phyloP scores from a whole-genome alignment of 345 rosid genomes.

The Murraya paniculata region DNA sequence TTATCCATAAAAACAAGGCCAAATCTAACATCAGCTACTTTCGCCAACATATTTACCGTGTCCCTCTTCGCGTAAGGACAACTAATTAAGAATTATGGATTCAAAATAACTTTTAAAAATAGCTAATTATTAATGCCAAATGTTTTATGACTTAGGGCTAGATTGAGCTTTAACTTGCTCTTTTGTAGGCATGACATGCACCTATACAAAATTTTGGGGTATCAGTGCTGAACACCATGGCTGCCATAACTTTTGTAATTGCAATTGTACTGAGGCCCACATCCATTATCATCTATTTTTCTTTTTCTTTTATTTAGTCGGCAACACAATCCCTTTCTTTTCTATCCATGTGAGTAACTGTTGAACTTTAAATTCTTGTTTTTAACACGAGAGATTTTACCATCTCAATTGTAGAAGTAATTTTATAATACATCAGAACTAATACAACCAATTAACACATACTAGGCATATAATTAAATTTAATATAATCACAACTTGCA shows the following conservation, averaged over 20 bases:
- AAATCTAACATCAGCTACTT: slow-evolving; percentile 46
- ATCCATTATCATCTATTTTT: neutral
- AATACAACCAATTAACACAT: no score
- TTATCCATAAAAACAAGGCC: slow-evolving; percentile 51
- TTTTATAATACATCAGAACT: no score
- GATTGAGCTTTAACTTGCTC: slow-evolving; percentile 54
- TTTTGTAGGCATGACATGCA: slow-evolving; percentile 48
- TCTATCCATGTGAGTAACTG: neutral
- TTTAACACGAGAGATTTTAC: no score
- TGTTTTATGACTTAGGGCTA: slow-evolving; percentile 40
- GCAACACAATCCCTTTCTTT: no score
- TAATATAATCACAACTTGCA: no score
- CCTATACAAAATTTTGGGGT: slow-evolving; percentile 49
- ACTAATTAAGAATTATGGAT: no score
- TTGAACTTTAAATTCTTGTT: no score
- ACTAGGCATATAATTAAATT: no score
- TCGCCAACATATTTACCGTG: slow-evolving; percentile 53
- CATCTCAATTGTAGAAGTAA: no score
- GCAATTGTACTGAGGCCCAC: slow-evolving; percentile 40
- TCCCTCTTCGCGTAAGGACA: slow-evolving; percentile 56
- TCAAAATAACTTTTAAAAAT: no score
- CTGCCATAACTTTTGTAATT: slow-evolving; percentile 47
- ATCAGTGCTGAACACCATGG: slow-evolving; percentile 40
- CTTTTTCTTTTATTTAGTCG: no score
- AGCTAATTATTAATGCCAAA: neutral